Evolutionary conservation across 345 rosid species (phyloP).

Genomic region (Arabidopsis suecica): DNA sequence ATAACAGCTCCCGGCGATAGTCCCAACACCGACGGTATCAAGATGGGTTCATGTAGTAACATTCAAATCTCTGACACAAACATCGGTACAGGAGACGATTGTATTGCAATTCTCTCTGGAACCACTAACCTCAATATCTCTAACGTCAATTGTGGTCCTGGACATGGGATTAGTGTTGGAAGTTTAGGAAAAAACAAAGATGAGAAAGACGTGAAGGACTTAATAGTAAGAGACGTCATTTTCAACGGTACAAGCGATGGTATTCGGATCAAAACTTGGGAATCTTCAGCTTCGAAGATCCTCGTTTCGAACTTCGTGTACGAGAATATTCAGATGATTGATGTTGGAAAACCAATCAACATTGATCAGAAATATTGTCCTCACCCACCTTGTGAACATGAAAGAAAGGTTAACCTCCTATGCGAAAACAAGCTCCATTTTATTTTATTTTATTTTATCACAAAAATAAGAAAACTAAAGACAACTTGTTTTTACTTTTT

Average conservation of each 20-base stretch:
- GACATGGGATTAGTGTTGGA: slow-evolving; percentile 43
- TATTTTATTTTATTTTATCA: background rate
- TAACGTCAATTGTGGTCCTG: slow-evolving; percentile 39
- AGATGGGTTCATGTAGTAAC: too few species aligned
- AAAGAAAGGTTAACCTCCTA: slow-evolving; percentile 22
- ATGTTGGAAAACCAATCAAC: too few species aligned
- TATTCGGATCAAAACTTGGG: too few species aligned
- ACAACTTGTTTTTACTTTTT: background rate
- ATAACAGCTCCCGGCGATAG: too few species aligned
- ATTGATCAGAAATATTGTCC: slow-evolving; percentile 26
- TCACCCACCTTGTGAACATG: slow-evolving; percentile 25
- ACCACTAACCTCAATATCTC: slow-evolving; percentile 34
- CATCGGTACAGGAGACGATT: slow-evolving; percentile 39
- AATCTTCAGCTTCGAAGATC: too few species aligned
- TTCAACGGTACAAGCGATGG: too few species aligned
- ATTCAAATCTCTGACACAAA: too few species aligned
- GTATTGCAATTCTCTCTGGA: slow-evolving; percentile 44
- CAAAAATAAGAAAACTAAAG: background rate
- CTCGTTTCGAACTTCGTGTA: too few species aligned
- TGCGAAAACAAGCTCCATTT: background rate
- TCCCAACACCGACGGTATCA: too few species aligned
- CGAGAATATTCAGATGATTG: too few species aligned
- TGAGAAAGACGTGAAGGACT: too few species aligned
- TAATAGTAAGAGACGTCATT: too few species aligned
- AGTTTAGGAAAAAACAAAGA: slow-evolving; percentile 34